Conservation (phyloP, 2,329 filamentous ascomycete species). For the Cordyceps javanica region DNA sequence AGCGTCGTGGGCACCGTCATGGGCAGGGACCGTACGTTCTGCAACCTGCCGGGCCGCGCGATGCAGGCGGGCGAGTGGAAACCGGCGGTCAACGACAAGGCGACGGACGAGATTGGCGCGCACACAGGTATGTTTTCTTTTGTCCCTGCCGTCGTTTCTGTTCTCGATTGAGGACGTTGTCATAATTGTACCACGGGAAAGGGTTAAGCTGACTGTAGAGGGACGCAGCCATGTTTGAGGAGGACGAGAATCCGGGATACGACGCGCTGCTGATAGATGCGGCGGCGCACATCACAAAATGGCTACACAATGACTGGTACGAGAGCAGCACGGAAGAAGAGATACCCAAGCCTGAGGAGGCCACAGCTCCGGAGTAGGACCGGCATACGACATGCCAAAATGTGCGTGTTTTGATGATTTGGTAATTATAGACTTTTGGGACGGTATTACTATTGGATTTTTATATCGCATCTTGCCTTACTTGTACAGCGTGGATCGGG, state of each 20-base stretch:
- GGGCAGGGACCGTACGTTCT: constrained; percentile 77
- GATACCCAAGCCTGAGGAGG: constrained; percentile 20
- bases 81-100: constrained; percentile 71
- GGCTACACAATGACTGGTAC: constrained; percentile 64
- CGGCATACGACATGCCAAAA: background rate
- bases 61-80: constrained; percentile 54
- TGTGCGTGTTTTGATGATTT: background rate
- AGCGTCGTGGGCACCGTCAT: constrained; percentile 52
- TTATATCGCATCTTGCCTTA: background rate
- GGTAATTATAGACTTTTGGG: background rate
- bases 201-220: background rate
- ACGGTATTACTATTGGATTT: background rate
- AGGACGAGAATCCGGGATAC: constrained; percentile 66
- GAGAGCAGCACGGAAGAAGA: constrained; percentile 42
- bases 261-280: constrained; percentile 60
- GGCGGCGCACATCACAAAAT: constrained; percentile 56
- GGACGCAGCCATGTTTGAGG: constrained; percentile 62
- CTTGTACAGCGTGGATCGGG: background rate
- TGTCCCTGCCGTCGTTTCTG: background rate
- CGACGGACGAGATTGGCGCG: constrained; percentile 70
- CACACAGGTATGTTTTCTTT: constrained; percentile 59
- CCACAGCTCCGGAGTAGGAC: background rate
- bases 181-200: too few species aligned
- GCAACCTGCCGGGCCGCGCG: constrained; percentile 59
- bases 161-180: too few species aligned